A percentile compares a stretch with the other conserved stretches of the same genome.
These are phyloP conservation scores for Pinguiococcus pyrenoidosus DNA, from an alignment of 108 stramenopile genomes.

Conservation along the genomic window DNA sequence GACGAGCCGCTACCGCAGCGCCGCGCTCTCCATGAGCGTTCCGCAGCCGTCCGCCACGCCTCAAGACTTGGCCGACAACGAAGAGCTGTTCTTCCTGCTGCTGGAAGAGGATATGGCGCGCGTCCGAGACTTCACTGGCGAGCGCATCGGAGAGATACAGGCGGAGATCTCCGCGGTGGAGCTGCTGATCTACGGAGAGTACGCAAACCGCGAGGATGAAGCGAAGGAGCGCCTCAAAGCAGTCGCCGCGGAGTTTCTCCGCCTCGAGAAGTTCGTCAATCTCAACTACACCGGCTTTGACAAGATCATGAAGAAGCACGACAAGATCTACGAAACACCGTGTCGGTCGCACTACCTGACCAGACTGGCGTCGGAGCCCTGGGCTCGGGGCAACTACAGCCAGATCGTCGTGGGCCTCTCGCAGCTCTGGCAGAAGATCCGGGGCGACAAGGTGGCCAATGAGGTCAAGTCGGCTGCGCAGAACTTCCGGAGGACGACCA, in stretches of 20 bases:
- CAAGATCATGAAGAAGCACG: slow-evolving; percentile 96
- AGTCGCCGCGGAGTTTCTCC: slow-evolving; percentile 36
- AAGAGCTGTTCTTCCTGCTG: slow-evolving; percentile 64
- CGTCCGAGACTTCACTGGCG: slow-evolving; percentile 66
- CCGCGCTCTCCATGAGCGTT: too few species aligned
- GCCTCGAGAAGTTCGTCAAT: slow-evolving; percentile 88
- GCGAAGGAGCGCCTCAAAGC: not conserved
- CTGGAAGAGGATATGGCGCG: slow-evolving; percentile 70
- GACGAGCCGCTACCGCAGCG: too few species aligned
- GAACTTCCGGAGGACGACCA: slow-evolving; percentile 70
- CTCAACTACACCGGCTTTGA: slow-evolving; percentile 93
- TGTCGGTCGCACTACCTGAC: slow-evolving; percentile 77
- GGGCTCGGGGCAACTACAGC: slow-evolving; percentile 84
- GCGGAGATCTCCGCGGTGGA: slow-evolving; percentile 5
- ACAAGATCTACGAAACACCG: slow-evolving; percentile 70
- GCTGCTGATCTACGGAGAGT: slow-evolving; percentile 9
- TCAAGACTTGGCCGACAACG: slow-evolving; percentile 43
- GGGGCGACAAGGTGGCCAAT: slow-evolving; percentile 62
- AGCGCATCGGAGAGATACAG: slow-evolving; percentile 30
- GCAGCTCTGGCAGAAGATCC: slow-evolving; percentile 52
- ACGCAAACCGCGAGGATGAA: not conserved
- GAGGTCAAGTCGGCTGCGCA: slow-evolving; percentile 57
- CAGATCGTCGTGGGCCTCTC: slow-evolving; percentile 78
- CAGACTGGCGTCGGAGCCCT: slow-evolving; percentile 87
- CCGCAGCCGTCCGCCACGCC: slow-evolving; percentile 14